Conservation (phyloP, 2,329 filamentous ascomycete genomes). For the Sphaerulina populicola region DNA sequence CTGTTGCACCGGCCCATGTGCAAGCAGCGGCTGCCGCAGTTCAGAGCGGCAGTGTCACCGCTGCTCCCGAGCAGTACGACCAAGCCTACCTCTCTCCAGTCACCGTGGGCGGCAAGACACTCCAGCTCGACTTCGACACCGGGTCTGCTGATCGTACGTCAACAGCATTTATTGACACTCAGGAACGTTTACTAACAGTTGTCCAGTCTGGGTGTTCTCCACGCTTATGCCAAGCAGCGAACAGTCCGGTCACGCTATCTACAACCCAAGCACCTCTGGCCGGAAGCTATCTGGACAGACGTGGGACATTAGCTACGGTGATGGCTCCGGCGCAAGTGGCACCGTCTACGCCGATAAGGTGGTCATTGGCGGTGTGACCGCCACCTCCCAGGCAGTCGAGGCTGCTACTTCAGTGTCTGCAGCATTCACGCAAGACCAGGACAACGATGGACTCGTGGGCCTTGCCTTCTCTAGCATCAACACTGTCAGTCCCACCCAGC, state of each 20-base stretch:
- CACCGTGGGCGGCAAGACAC: conserved; percentile 52
- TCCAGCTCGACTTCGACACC: conserved; percentile 65
- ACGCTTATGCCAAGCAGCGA: conserved; percentile 46
- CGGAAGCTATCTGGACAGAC: conserved; percentile 29
- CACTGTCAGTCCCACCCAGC: conserved; percentile 44
- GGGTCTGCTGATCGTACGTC: conserved; percentile 49
- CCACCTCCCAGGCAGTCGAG: conserved; percentile 56
- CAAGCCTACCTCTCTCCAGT: conserved; percentile 46
- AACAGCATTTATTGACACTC: background rate
- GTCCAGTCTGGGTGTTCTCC: conserved; percentile 58
- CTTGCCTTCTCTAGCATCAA: conserved; percentile 54
- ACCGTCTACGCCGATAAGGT: conserved; percentile 60
- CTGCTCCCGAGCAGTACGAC: conserved; percentile 35
- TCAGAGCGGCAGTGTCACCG: conserved; percentile 35
- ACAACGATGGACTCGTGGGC: conserved; percentile 54
- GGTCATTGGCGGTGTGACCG: conserved; percentile 51
- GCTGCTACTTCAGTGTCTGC: conserved; percentile 52
- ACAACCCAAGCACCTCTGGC: conserved; percentile 41
- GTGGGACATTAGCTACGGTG: conserved; percentile 52
- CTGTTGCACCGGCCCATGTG: conserved; percentile 25
- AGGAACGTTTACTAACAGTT: background rate
- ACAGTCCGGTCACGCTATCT: conserved; percentile 50
- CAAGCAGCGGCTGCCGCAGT: conserved; percentile 31
- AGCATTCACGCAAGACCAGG: conserved; percentile 44
- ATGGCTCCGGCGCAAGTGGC: conserved; percentile 55